A percentile compares a stretch with the other conserved stretches of the same genome.
Conservation (phyloP, 164 flowering plant species). For the Piper betle region DNA sequence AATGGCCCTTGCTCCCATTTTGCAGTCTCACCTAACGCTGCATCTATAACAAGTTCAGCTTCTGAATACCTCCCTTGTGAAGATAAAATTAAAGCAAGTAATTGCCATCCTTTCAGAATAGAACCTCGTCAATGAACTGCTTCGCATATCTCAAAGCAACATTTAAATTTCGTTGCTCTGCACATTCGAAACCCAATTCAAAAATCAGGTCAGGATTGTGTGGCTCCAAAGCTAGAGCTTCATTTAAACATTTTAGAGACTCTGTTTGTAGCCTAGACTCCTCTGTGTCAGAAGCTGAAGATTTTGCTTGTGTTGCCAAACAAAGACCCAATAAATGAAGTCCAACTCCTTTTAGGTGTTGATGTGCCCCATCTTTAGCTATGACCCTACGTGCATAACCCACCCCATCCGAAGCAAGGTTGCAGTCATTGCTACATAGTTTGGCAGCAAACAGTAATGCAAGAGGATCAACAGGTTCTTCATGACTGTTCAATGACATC, state of each 20-base stretch:
- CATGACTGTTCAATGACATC: conserved; percentile 64
- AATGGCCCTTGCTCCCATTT: conserved; percentile 98
- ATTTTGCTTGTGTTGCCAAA: conserved; percentile 67
- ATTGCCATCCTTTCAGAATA: conserved; percentile 73
- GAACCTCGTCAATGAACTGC: conserved; percentile 80
- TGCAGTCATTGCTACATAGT: conserved; percentile 60
- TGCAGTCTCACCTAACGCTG: conserved; percentile 90
- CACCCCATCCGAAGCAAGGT: conserved; percentile 77
- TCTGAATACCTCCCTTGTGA: conserved; percentile 80
- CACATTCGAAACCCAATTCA: conserved; percentile 71
- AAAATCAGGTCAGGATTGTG: conserved; percentile 56
- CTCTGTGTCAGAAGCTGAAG: conserved; percentile 64
- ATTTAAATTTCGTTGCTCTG: conserved; percentile 66
- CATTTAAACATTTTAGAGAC: conserved; percentile 69
- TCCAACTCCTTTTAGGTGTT: conserved; percentile 65
- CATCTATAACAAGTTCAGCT: conserved; percentile 78
- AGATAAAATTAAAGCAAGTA: conserved; percentile 78
- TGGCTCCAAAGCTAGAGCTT: conserved; percentile 42
- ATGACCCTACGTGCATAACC: conserved; percentile 66
- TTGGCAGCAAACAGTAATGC: conserved; percentile 68
- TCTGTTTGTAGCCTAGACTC: conserved; percentile 74
- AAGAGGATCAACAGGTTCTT: conserved; percentile 53
- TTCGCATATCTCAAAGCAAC: conserved; percentile 75
- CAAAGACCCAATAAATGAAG: conserved; percentile 74
- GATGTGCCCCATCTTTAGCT: conserved; percentile 26